Conservation (phyloP, 1,284 basidiomycete species). For the Tilletia indica region DNA sequence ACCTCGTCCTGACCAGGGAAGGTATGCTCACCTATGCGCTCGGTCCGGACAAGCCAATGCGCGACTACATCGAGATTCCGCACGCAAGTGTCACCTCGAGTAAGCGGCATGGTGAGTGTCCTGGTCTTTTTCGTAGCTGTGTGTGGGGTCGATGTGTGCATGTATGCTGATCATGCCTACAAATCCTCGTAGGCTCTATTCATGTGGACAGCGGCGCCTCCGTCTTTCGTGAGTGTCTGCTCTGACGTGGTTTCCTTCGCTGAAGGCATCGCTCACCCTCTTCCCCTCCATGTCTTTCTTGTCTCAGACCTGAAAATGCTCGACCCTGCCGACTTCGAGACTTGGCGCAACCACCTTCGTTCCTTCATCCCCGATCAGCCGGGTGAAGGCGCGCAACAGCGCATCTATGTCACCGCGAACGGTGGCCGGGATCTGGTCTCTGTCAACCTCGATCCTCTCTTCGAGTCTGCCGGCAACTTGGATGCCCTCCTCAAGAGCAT, state of each 20-base stretch:
- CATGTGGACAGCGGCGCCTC: conserved; percentile 52
- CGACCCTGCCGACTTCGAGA: conserved; percentile 45
- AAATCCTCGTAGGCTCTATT: conserved; percentile 38
- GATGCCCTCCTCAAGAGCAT: conserved; percentile 38
- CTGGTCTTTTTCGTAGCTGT: not conserved
- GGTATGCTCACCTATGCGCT: conserved; percentile 50
- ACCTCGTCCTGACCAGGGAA: conserved; percentile 47
- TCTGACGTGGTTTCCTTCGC: not conserved
- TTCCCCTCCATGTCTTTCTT: not conserved
- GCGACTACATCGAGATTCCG: conserved; percentile 52
- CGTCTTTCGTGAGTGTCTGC: conserved; percentile 41
- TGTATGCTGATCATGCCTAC: not conserved
- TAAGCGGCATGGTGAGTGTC: conserved; percentile 39
- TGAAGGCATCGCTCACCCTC: not conserved
- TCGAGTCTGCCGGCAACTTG: conserved; percentile 35
- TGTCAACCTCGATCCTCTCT: conserved; percentile 39
- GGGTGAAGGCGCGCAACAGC: conserved; percentile 25
- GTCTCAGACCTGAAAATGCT: conserved; percentile 48
- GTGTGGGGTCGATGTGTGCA: not conserved
- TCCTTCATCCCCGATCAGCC: conserved; percentile 48
- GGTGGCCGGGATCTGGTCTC: conserved; percentile 40
- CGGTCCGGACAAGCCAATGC: conserved; percentile 42
- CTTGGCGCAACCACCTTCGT: conserved; percentile 44
- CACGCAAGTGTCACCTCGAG: conserved; percentile 51
- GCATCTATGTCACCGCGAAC: conserved; percentile 32